Evolutionary conservation across 345 rosid genomes (phyloP).

Genomic region (Gossypium stocksii): DNA sequence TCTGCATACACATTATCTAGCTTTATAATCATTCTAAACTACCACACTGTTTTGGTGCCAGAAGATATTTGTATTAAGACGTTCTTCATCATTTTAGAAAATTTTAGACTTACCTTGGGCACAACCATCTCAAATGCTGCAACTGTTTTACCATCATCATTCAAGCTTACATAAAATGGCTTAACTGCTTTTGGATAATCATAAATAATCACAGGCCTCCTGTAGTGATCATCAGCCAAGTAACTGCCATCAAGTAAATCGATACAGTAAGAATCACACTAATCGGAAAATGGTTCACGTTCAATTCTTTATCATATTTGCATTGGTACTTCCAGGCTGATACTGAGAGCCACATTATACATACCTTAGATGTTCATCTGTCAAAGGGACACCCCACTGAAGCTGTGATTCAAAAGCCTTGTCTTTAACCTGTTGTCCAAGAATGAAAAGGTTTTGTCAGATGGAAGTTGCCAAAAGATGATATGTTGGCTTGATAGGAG

Average conservation of each 20-base stretch:
- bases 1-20: conserved; percentile 34
- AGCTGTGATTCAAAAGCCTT: conserved; percentile 50
- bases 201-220: conserved; percentile 54
- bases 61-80: not conserved
- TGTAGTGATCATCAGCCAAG: conserved; percentile 66
- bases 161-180: conserved; percentile 64
- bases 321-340: not conserved
- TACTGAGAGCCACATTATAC: not conserved
- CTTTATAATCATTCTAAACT: conserved; percentile 7
- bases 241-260: conserved; percentile 39
- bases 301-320: not conserved
- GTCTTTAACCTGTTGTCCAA: conserved; percentile 37
- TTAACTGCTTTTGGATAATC: conserved; percentile 56
- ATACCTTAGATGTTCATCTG: conserved; percentile 79
- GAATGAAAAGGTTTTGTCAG: not conserved
- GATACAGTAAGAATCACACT: not conserved
- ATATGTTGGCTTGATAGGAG: not conserved
- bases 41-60: not conserved
- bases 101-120: conserved; percentile 51
- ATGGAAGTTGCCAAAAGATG: not conserved
- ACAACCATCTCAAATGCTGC: conserved; percentile 88
- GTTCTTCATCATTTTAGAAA: not conserved
- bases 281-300: not conserved
- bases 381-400: conserved; percentile 59
- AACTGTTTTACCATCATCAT: conserved; percentile 70